phyloP scores from a whole-genome alignment of 2,329 filamentous ascomycete genomes.

The Pyricularia sp. region DNA sequence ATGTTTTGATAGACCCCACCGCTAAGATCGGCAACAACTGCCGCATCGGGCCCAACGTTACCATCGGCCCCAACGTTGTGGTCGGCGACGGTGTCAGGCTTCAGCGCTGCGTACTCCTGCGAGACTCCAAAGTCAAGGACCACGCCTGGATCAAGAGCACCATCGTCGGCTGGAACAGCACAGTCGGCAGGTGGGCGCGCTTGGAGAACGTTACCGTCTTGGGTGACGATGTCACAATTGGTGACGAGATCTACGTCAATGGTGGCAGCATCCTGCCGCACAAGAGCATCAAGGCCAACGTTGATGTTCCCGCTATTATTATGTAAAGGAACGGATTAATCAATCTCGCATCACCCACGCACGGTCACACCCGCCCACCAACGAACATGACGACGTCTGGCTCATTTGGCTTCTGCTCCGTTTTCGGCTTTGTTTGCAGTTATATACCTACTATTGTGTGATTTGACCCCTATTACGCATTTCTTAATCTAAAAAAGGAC shows the following conservation, averaged over 20 bases:
- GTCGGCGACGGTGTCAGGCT: conserved; percentile 90
- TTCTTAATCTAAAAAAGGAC: background rate
- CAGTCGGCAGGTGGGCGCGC: conserved; percentile 88
- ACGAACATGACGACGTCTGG: background rate
- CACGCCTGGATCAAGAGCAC: conserved; percentile 99
- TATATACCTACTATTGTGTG: conserved; percentile 1
- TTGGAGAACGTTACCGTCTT: conserved; percentile 97
- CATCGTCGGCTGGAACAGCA: conserved; percentile 98
- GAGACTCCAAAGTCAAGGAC: conserved; percentile 91
- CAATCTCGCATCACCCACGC: background rate
- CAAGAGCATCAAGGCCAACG: conserved; percentile 98
- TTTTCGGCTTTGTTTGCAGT: conserved; percentile 1
- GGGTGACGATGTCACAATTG: conserved; percentile 94
- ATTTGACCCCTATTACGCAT: background rate
- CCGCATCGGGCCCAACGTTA: conserved; percentile 94
- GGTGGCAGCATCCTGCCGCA: conserved; percentile 90
- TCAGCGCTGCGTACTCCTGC: conserved; percentile 83
- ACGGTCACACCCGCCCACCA: background rate
- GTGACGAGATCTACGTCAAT: conserved; percentile 97
- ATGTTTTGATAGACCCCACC: conserved; percentile 87
- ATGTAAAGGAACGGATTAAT: conserved; percentile 36
- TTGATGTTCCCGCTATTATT: conserved; percentile 68
- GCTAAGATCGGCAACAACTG: conserved; percentile 98
- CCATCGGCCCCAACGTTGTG: conserved; percentile 86
- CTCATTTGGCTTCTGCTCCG: background rate